A percentile compares a stretch with the other conserved stretches of the same genome.
phyloP scores from a whole-genome alignment of 768 basidiomycete genomes.

The Cyclocybe cylindracea region DNA sequence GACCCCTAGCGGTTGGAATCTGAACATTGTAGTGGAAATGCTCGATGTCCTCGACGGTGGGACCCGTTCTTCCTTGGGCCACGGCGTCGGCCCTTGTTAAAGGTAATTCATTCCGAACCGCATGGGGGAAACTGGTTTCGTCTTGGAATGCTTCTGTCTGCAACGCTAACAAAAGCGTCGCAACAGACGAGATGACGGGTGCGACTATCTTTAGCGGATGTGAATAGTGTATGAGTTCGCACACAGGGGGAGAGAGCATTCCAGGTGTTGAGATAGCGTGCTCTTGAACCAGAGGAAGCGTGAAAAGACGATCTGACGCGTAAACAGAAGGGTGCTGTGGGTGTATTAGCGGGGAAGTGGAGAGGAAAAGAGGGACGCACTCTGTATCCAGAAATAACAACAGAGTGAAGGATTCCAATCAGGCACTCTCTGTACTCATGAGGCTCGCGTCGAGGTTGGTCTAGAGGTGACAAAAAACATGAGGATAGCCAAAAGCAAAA shows the following conservation, averaged over 20 bases:
- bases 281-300: constrained; percentile 32
- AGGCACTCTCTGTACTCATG: constrained; percentile 23
- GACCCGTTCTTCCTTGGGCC: constrained; percentile 25
- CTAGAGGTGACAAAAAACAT: constrained; percentile 21
- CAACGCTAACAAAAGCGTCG: constrained; percentile 35
- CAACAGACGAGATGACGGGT: constrained; percentile 42
- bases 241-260: constrained; percentile 26
- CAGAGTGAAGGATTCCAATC: constrained; percentile 34
- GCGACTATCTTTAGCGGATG: constrained; percentile 39
- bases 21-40: constrained; percentile 40
- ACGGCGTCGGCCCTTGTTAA: constrained; percentile 6
- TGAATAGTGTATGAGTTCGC: constrained; percentile 40
- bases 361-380: constrained; percentile 22
- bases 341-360: constrained; percentile 6
- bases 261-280: constrained; percentile 23
- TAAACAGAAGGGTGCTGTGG: constrained; percentile 41
- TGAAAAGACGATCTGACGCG: constrained; percentile 45
- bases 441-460: constrained; percentile 30
- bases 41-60: constrained; percentile 40
- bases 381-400: constrained; percentile 42
- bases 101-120: constrained; percentile 1
- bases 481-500: background rate
- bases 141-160: constrained; percentile 39
- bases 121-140: constrained; percentile 5
- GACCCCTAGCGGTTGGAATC: constrained; percentile 26